Percentiles rank a stretch among this genome's conserved stretches.
These are phyloP conservation scores for Letharia columbiana DNA, from an alignment of 495 filamentous ascomycete species.

Conservation along the genomic window DNA sequence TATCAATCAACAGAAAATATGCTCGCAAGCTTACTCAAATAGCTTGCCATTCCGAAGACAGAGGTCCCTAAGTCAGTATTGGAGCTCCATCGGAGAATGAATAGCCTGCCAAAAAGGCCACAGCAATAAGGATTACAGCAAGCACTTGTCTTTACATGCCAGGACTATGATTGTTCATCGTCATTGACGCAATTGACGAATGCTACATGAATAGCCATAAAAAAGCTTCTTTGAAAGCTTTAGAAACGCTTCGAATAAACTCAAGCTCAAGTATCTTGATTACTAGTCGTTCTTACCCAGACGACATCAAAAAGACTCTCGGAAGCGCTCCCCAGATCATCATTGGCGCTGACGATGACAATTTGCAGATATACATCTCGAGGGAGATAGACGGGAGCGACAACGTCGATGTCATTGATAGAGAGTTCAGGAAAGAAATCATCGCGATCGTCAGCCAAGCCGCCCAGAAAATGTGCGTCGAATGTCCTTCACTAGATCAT, in stretches of 20 bases:
- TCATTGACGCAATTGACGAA: constrained; percentile 29
- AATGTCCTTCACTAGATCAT: not conserved
- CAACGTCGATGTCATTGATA: not conserved
- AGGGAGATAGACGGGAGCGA: constrained; percentile 2
- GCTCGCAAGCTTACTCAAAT: constrained; percentile 6
- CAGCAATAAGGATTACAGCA: constrained; percentile 1
- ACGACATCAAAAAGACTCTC: constrained; percentile 21
- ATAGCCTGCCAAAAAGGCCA: not conserved
- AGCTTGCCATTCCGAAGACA: not conserved
- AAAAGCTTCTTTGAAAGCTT: constrained; percentile 15
- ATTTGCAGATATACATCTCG: constrained; percentile 6
- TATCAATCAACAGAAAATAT: not conserved
- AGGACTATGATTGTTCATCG: constrained; percentile 1
- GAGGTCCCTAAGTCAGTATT: constrained; percentile 1
- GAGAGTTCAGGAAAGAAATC: not conserved
- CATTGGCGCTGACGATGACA: constrained; percentile 1
- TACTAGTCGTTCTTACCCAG: constrained; percentile 26
- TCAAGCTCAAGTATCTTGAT: constrained; percentile 20
- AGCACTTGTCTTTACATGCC: not conserved
- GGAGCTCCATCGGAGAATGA: constrained; percentile 4
- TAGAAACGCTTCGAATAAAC: constrained; percentile 8
- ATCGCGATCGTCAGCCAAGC: not conserved
- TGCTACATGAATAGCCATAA: constrained; percentile 18
- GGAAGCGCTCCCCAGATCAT: constrained; percentile 12
- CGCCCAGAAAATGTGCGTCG: constrained; percentile 5